phyloP scores from a whole-genome alignment of 2,329 filamentous ascomycete genomes.

The Beauveria sp. region DNA sequence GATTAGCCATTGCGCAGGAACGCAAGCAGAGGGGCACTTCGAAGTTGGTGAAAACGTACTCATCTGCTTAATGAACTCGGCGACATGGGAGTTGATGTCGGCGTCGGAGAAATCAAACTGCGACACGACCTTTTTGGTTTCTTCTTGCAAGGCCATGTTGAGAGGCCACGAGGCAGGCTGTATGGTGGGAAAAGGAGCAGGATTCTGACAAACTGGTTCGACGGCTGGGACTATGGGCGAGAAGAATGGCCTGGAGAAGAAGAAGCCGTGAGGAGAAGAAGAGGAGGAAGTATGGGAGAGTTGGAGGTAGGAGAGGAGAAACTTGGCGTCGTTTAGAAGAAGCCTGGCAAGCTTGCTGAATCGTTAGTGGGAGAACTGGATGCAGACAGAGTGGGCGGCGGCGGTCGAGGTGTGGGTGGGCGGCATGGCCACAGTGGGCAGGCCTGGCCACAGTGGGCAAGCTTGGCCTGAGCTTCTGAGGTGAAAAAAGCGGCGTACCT shows the following conservation, averaged over 20 bases:
- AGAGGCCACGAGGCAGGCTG: slow-evolving; percentile 47
- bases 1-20: slow-evolving; percentile 1
- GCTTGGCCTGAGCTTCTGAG: not conserved
- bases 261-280: slow-evolving; percentile 16
- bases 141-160: slow-evolving; percentile 56
- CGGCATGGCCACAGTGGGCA: not conserved
- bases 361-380: slow-evolving; percentile 3
- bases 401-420: not conserved
- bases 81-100: slow-evolving; percentile 70
- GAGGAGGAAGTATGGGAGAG: slow-evolving; percentile 13
- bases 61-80: slow-evolving; percentile 84
- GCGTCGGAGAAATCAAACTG: slow-evolving; percentile 80
- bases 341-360: slow-evolving; percentile 41
- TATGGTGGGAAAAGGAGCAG: slow-evolving; percentile 44
- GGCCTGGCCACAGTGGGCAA: not conserved
- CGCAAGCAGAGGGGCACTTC: too few relatives aligned
- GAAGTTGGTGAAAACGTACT: slow-evolving; percentile 33
- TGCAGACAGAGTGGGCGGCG: not conserved
- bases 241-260: slow-evolving; percentile 25
- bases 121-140: slow-evolving; percentile 71
- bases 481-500: not conserved
- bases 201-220: slow-evolving; percentile 47
- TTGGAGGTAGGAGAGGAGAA: slow-evolving; percentile 16
- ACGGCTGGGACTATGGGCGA: slow-evolving; percentile 27
- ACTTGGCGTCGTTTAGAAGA: slow-evolving; percentile 41